These are phyloP conservation scores for Rhizopus delemar DNA, from an alignment of 371 early-diverging fungal genomes.

Conservation along the genomic window DNA sequence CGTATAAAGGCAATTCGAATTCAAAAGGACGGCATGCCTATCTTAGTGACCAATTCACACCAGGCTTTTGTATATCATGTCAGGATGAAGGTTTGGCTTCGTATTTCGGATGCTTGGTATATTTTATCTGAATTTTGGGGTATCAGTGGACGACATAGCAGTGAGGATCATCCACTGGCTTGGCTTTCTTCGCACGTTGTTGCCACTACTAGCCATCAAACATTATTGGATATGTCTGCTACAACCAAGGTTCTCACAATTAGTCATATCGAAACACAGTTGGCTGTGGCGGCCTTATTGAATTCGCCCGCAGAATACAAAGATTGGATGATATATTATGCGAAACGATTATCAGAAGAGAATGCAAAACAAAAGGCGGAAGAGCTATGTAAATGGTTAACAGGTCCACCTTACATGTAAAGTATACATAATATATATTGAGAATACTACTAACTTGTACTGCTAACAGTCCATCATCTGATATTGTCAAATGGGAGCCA, in stretches of 20 bases:
- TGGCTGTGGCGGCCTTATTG: constrained; percentile 63
- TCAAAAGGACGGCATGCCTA: constrained; percentile 66
- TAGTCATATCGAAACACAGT: constrained; percentile 55
- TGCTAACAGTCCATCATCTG: constrained; percentile 11
- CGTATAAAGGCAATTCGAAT: constrained; percentile 65
- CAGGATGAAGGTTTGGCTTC: constrained; percentile 72
- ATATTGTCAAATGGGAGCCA: constrained; percentile 30
- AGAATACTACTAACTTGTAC: neutral
- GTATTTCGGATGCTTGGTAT: constrained; percentile 68
- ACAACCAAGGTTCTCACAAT: constrained; percentile 25
- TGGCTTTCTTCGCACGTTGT: constrained; percentile 34
- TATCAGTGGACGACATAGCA: constrained; percentile 21
- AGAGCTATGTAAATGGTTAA: constrained; percentile 74
- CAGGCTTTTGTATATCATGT: constrained; percentile 75
- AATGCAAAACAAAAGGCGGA: constrained; percentile 60
- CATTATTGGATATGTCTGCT: neutral
- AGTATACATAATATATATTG: constrained; percentile 4
- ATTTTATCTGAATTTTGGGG: constrained; percentile 61
- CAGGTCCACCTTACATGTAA: constrained; percentile 63
- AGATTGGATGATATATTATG: constrained; percentile 70
- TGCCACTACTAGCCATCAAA: neutral
- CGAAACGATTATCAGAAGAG: constrained; percentile 67
- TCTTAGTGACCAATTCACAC: constrained; percentile 70
- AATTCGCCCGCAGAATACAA: constrained; percentile 64
- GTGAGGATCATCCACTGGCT: constrained; percentile 31